A percentile compares a stretch with the other conserved stretches of the same genome.
Evolutionary conservation across 768 basidiomycete genomes (phyloP).

Genomic region (Rhizopogon rudus): DNA sequence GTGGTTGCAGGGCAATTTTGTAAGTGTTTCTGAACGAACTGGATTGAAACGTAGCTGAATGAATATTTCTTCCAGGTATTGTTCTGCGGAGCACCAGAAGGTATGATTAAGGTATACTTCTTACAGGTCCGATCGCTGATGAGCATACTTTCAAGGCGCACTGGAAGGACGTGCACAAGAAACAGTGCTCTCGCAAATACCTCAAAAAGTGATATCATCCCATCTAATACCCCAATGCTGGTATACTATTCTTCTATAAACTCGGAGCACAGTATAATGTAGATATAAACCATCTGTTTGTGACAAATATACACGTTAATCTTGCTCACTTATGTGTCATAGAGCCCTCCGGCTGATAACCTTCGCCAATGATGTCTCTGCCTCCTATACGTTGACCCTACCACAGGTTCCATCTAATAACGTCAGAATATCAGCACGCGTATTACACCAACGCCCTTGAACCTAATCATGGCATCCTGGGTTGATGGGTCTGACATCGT

Average conservation of each 20-base stretch:
- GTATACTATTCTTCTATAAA: background rate
- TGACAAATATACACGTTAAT: no score
- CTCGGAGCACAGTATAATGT: background rate
- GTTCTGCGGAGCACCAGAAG: slow-evolving; percentile 13
- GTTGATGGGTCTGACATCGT: no score
- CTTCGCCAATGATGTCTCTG: no score
- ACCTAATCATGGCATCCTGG: no score
- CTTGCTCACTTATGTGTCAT: no score
- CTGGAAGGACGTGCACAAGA: slow-evolving; percentile 19
- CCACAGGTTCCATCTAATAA: no score
- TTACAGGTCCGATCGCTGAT: slow-evolving; percentile 1
- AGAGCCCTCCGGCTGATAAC: no score
- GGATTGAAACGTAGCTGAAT: slow-evolving; percentile 6
- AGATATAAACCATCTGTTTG: no score
- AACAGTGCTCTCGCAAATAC: slow-evolving; percentile 9
- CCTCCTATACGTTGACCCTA: no score
- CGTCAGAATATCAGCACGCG: no score
- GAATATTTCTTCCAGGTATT: slow-evolving; percentile 3
- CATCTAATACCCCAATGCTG: background rate
- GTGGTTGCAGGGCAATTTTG: slow-evolving; percentile 20
- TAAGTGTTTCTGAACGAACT: slow-evolving; percentile 8
- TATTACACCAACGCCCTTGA: no score
- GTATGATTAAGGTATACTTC: slow-evolving; percentile 3
- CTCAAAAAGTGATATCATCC: background rate
- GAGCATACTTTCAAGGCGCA: slow-evolving; percentile 8